phyloP scores from a whole-genome alignment of 2,329 filamentous ascomycete species.

The Dactylellina sp. region DNA sequence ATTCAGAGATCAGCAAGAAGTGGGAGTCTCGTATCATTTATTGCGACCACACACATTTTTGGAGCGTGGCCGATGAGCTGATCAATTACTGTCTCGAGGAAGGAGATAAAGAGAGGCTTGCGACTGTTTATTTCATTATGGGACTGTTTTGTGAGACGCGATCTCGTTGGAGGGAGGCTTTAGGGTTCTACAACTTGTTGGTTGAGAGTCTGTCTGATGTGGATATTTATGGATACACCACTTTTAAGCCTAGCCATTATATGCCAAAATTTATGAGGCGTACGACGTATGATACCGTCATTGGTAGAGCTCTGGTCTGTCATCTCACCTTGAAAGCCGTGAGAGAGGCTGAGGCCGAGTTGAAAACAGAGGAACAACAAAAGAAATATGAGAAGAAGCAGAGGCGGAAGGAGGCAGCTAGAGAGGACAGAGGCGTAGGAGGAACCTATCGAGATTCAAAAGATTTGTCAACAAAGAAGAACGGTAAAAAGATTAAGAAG shows the following conservation, averaged over 20 bases:
- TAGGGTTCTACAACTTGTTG: slow-evolving; percentile 14
- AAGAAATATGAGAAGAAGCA: neutral
- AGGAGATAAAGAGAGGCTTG: slow-evolving; percentile 1
- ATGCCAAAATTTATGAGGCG: slow-evolving; percentile 25
- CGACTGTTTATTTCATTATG: neutral
- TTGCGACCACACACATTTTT: slow-evolving; percentile 6
- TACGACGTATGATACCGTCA: neutral
- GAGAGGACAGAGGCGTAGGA: neutral
- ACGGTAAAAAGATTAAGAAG: too few species aligned
- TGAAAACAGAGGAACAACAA: neutral
- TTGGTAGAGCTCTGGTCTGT: neutral
- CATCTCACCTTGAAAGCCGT: neutral
- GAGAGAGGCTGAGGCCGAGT: slow-evolving; percentile 1
- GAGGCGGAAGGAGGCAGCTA: too few species aligned
- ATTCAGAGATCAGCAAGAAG: neutral
- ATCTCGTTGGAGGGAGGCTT: neutral
- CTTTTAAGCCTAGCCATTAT: slow-evolving; percentile 1
- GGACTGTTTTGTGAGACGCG: slow-evolving; percentile 19
- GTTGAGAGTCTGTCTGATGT: slow-evolving; percentile 18
- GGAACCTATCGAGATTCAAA: slow-evolving; percentile 50
- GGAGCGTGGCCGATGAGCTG: slow-evolving; percentile 1
- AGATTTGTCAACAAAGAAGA: slow-evolving; percentile 29
- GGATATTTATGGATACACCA: slow-evolving; percentile 6
- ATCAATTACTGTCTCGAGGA: neutral
- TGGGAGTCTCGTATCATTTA: neutral